Percentiles rank a stretch among this genome's conserved stretches.
Evolutionary conservation across 148 eudicot species (phyloP).

Genomic region (Vaccinium myrtillus): DNA sequence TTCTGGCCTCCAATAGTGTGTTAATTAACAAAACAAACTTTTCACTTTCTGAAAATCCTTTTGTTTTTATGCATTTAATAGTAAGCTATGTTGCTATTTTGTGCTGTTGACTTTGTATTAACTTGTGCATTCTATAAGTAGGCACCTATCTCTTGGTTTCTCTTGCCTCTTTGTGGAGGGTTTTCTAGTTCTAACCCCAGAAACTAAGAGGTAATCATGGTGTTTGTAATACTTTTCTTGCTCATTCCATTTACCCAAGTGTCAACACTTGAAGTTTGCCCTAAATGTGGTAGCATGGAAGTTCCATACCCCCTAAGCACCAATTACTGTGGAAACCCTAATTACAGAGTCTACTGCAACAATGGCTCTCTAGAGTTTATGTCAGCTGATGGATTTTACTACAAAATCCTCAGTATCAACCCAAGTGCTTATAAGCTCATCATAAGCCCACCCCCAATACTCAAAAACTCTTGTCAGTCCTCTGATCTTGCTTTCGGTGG

Average conservation of each 20-base stretch:
- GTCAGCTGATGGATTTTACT: conserved; percentile 24
- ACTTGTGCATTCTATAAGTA: conserved; percentile 12
- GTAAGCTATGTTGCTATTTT: background rate
- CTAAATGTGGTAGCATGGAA: conserved; percentile 26
- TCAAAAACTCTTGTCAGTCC: conserved; percentile 22
- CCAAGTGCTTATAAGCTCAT: conserved; percentile 19
- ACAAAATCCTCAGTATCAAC: conserved; percentile 28
- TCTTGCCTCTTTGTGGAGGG: background rate
- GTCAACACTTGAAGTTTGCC: conserved; percentile 14
- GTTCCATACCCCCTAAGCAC: conserved; percentile 38
- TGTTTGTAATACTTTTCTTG: conserved; percentile 1
- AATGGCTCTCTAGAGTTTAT: conserved; percentile 22
- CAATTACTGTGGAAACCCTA: conserved; percentile 29
- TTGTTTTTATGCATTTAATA: background rate
- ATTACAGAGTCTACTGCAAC: conserved; percentile 30
- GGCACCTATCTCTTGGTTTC: background rate
- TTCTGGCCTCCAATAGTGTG: background rate
- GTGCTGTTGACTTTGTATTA: background rate
- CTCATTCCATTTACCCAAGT: conserved; percentile 8
- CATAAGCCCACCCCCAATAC: conserved; percentile 20
- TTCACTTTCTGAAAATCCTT: background rate
- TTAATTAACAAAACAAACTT: conserved; percentile 4
- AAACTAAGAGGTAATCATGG: conserved; percentile 2
- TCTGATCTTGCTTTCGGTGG: conserved; percentile 27
- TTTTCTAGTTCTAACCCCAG: background rate